Percentiles rank a stretch among this genome's conserved stretches.
These are phyloP conservation scores for Penicillium longicatenatum DNA, from an alignment of 495 filamentous ascomycete genomes.

Conservation along the genomic window DNA sequence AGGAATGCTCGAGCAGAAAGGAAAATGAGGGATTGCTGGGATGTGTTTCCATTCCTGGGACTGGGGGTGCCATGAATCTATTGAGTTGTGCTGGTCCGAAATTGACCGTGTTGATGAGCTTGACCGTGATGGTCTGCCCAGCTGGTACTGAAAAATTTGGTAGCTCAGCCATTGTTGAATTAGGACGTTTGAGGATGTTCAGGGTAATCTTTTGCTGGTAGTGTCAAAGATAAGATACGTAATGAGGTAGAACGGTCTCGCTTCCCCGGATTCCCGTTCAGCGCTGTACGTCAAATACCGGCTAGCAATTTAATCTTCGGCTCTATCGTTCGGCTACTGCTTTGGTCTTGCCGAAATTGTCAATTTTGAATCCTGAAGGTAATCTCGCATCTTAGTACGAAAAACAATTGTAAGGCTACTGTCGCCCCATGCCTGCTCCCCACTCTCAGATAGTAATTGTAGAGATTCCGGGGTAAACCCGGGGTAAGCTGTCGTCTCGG, in stretches of 20 bases:
- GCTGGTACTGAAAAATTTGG: conserved; percentile 39
- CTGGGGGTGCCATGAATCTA: conserved; percentile 24
- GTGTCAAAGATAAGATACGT: background rate
- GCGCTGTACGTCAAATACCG: background rate
- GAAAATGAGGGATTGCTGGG: conserved; percentile 21
- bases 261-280: background rate
- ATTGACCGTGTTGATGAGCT: conserved; percentile 24
- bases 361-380: too few relatives aligned
- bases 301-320: background rate
- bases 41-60: conserved; percentile 22
- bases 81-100: conserved; percentile 24
- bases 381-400: background rate
- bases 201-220: too few relatives aligned
- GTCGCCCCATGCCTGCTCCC: too few relatives aligned
- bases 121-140: conserved; percentile 21
- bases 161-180: conserved; percentile 26
- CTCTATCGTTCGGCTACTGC: background rate
- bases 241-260: too few relatives aligned
- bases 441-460: background rate
- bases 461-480: background rate
- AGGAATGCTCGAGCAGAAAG: conserved; percentile 24
- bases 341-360: background rate
- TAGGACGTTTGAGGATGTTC: too few relatives aligned
- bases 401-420: background rate
- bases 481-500: background rate